Base-by-base conservation (phyloP, 2,329 filamentous ascomycete genomes). In the Thelonectria blattea region DNA sequence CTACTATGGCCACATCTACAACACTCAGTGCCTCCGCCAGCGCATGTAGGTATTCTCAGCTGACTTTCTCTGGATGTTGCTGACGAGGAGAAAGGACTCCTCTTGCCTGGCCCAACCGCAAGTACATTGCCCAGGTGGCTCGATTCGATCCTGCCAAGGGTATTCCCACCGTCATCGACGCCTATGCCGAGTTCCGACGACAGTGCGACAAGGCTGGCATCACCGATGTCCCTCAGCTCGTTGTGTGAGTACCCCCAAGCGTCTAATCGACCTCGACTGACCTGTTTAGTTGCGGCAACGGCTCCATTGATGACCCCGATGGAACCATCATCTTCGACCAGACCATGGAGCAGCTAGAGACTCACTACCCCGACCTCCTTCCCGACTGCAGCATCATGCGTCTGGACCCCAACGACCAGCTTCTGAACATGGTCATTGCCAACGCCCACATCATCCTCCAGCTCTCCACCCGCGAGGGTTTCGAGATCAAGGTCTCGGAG, bases 401-500 rank as follows among this genome's bases (percentile, higher is more conserved):
- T 17, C 81, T 95, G 1, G 87, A 89, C 0, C 89, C 91, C 27
- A 91, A 88, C 11, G 91, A 95, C 69, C 91, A 95, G 74, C 81
- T 93, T 18, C 85, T 95, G 68, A 93, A 95, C 74, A 86, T 87
- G 0, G 79, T 95, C 43, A 83, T 95, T 62, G 87, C 88, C 39
- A 88, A 89, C 51, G 88, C 90, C 1, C 85, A 88, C 58, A 85
- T 93, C 8, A 89, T 89, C 1, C 83, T 95, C 8, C 91, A 95
- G 74, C 85, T 95, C 6, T 93, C 90, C 3, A 93, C 89, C 0
- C 85, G 90, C 37, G 91, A 95, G 72, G 91, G 91, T 0, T 95
- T 95, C 68, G 91, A 95, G 75, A 89, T 95, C 68, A 95, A 95
- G 76, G 91, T 95, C 5, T 92, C 89, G 0, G 92, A 95, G 75